Evolutionary conservation across 2,329 filamentous ascomycete species (phyloP).

Genomic region (Talaromyces rugulosus): DNA sequence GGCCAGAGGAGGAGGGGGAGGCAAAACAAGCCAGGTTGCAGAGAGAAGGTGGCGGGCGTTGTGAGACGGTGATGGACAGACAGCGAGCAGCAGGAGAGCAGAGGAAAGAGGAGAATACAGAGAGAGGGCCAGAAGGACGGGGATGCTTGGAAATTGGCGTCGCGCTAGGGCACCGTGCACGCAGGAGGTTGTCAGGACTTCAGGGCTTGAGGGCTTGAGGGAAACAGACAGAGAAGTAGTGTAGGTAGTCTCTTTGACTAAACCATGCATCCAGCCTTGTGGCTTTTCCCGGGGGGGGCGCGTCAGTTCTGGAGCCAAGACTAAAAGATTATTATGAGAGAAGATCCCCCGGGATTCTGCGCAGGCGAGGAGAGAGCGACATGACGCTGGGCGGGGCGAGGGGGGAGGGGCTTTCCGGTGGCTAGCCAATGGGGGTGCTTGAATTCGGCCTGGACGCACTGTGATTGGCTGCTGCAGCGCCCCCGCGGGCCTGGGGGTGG

Average conservation of each 20-base stretch:
- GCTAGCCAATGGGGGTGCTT: background rate
- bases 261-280: background rate
- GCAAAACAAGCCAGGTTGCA: constrained; percentile 13
- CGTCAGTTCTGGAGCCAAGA: background rate
- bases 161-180: constrained; percentile 11
- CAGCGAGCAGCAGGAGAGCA: background rate
- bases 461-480: background rate
- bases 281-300: background rate
- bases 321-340: background rate
- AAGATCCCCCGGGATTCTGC: constrained; percentile 1
- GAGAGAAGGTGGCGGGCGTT: constrained; percentile 11
- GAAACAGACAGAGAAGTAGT: too few species aligned
- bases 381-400: background rate
- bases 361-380: background rate
- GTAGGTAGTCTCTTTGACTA: background rate
- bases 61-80: background rate
- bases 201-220: too few species aligned
- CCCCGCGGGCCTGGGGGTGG: background rate
- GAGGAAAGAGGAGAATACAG: constrained; percentile 11
- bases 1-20: constrained; percentile 15
- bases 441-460: background rate
- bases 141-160: constrained; percentile 12
- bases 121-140: constrained; percentile 13
- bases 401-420: background rate
- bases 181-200: background rate